phyloP scores from a whole-genome alignment of 2,329 filamentous ascomycete genomes.

The Nemania bipapillata region DNA sequence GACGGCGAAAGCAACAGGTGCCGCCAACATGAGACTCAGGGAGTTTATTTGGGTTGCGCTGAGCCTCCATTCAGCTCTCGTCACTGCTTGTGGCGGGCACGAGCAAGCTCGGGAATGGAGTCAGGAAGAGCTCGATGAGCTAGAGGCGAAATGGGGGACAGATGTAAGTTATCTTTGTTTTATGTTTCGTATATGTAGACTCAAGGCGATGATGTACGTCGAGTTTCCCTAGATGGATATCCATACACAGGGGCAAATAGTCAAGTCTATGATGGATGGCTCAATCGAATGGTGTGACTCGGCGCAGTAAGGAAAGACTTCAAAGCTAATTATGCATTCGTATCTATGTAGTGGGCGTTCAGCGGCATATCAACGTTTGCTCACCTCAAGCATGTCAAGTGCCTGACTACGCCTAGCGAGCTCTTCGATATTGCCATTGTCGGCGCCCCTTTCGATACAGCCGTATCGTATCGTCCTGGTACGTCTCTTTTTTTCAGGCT shows the following conservation, averaged over 20 bases:
- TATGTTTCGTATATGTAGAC: background rate
- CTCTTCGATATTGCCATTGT: conserved; percentile 77
- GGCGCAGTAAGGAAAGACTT: background rate
- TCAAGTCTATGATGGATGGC: background rate
- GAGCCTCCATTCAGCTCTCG: conserved; percentile 43
- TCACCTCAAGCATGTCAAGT: conserved; percentile 75
- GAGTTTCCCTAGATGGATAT: background rate
- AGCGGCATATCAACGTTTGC: conserved; percentile 80
- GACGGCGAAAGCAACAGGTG: conserved; percentile 1
- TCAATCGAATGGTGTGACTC: background rate
- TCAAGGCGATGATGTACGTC: too few species aligned
- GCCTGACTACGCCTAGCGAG: conserved; percentile 71
- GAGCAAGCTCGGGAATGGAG: conserved; percentile 58
- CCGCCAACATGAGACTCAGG: conserved; percentile 43
- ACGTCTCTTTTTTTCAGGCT: conserved; percentile 41
- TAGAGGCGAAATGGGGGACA: conserved; percentile 67
- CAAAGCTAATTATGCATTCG: conserved; percentile 23
- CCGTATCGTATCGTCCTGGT: conserved; percentile 76
- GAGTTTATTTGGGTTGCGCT: conserved; percentile 45
- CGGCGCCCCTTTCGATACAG: conserved; percentile 79
- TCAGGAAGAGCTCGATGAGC: conserved; percentile 62
- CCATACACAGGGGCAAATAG: background rate
- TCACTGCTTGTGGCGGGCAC: conserved; percentile 50
- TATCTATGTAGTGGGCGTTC: conserved; percentile 66
- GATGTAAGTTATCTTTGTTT: conserved; percentile 57